A percentile compares a stretch with the other conserved stretches of the same genome.
Conservation (phyloP, 139 green algal genomes). For the Tetraselmis striata region DNA sequence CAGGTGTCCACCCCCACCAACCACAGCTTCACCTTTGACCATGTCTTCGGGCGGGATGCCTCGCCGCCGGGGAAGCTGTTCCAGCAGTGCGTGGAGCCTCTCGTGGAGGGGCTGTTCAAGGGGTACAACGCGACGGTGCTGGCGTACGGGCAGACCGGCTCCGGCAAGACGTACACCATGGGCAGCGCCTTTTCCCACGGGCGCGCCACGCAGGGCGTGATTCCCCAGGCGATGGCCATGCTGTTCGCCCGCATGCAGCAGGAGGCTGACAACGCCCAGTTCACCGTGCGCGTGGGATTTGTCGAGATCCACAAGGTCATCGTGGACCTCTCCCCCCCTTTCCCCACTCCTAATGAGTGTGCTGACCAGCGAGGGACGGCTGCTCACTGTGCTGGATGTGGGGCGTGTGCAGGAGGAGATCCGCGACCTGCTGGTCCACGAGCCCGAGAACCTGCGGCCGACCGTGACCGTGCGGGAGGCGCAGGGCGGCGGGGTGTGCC, state of each 20-base stretch:
- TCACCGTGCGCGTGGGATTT: slow-evolving; percentile 77
- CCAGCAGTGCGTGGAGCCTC: slow-evolving; percentile 59
- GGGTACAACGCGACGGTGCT: slow-evolving; percentile 87
- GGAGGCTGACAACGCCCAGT: slow-evolving; percentile 35
- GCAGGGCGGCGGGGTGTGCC: slow-evolving; percentile 54
- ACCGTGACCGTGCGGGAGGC: slow-evolving; percentile 72
- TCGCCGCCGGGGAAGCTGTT: slow-evolving; percentile 47
- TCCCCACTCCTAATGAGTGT: not conserved
- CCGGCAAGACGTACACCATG: slow-evolving; percentile 90
- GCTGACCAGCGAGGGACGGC: too few relatives aligned
- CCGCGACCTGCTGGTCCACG: slow-evolving; percentile 60
- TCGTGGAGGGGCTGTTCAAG: slow-evolving; percentile 79
- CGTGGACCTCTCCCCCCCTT: not conserved
- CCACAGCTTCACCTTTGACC: slow-evolving; percentile 76
- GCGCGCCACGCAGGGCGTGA: slow-evolving; percentile 51
- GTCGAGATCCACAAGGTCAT: slow-evolving; percentile 88
- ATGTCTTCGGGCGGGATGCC: slow-evolving; percentile 63
- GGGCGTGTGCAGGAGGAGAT: slow-evolving; percentile 71
- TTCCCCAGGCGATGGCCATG: slow-evolving; percentile 67
- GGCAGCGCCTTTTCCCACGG: slow-evolving; percentile 60
- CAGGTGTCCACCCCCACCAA: slow-evolving; percentile 5
- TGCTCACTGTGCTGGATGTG: too few relatives aligned
- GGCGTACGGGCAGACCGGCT: slow-evolving; percentile 51
- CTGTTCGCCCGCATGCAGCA: slow-evolving; percentile 62
- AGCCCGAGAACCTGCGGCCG: slow-evolving; percentile 13